Conservation (phyloP, 352 stramenopile genomes). For the Lagenidium sp. region DNA sequence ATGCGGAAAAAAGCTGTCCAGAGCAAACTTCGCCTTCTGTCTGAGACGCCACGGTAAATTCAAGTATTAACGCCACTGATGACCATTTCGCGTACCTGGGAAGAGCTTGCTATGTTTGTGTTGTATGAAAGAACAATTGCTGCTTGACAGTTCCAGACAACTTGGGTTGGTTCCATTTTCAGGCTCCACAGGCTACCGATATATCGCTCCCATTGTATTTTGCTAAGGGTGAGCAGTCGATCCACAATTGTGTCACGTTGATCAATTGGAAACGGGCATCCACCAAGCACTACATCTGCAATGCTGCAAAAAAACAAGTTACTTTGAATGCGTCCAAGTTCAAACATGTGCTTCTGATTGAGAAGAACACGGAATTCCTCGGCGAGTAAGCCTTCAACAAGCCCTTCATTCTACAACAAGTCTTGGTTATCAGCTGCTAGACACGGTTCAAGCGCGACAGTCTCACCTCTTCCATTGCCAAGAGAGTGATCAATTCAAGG, state of each 20-base stretch:
- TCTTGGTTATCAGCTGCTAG: not conserved
- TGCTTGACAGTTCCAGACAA: no score
- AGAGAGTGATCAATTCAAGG: no score
- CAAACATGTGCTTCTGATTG: conserved; percentile 1
- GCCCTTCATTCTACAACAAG: not conserved
- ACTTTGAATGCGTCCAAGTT: conserved; percentile 4
- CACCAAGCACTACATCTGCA: not conserved
- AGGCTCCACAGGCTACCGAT: conserved; percentile 5
- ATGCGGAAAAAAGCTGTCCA: no score
- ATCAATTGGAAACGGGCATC: not conserved
- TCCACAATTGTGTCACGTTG: not conserved
- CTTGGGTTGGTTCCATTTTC: no score
- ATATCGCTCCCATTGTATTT: not conserved
- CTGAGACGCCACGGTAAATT: no score
- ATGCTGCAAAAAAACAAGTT: conserved; percentile 1
- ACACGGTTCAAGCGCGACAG: no score
- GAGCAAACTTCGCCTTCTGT: no score
- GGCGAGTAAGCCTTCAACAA: not conserved
- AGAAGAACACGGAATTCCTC: conserved; percentile 1
- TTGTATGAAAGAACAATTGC: no score
- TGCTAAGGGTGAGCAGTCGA: not conserved
- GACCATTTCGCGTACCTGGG: no score
- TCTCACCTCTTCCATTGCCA: no score
- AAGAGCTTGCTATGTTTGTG: no score
- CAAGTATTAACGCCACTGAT: no score